Evolutionary conservation across 1,139 yeast species (phyloP).

Genomic region (Komagataea norvegica): DNA sequence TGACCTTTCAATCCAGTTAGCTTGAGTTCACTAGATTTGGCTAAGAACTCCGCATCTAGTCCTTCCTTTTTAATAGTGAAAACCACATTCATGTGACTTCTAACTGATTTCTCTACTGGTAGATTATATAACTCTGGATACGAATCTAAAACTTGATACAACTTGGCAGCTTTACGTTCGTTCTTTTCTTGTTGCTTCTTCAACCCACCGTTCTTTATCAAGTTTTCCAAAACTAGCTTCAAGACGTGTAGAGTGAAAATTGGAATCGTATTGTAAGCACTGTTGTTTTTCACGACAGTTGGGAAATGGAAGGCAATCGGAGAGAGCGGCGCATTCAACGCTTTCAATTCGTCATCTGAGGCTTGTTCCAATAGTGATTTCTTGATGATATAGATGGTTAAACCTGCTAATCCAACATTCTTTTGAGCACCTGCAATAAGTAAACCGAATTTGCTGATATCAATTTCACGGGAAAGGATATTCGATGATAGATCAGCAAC

Average conservation of each 20-base stretch:
- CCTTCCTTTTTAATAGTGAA: conserved; percentile 65
- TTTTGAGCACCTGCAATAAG: conserved; percentile 98
- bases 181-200: conserved; percentile 51
- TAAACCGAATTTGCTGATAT: conserved; percentile 79
- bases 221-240: conserved; percentile 65
- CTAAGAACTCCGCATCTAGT: conserved; percentile 41
- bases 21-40: conserved; percentile 50
- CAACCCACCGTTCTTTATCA: conserved; percentile 40
- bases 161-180: conserved; percentile 50
- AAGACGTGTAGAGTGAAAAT: conserved; percentile 85
- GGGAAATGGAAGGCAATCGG: conserved; percentile 91
- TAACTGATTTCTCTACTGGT: conserved; percentile 61
- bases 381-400: conserved; percentile 84
- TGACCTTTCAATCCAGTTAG: conserved; percentile 89
- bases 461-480: conserved; percentile 74
- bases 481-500: conserved; percentile 96
- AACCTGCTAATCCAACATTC: conserved; percentile 94
- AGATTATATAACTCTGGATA: conserved; percentile 61
- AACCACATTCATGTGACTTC: conserved; percentile 91
- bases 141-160: conserved; percentile 63
- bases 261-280: conserved; percentile 93
- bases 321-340: conserved; percentile 61
- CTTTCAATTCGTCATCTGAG: conserved; percentile 53
- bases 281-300: conserved; percentile 79
- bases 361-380: conserved; percentile 70